Evolutionary conservation across 1,284 basidiomycete genomes (phyloP).

Genomic region (Puccinia horiana): DNA sequence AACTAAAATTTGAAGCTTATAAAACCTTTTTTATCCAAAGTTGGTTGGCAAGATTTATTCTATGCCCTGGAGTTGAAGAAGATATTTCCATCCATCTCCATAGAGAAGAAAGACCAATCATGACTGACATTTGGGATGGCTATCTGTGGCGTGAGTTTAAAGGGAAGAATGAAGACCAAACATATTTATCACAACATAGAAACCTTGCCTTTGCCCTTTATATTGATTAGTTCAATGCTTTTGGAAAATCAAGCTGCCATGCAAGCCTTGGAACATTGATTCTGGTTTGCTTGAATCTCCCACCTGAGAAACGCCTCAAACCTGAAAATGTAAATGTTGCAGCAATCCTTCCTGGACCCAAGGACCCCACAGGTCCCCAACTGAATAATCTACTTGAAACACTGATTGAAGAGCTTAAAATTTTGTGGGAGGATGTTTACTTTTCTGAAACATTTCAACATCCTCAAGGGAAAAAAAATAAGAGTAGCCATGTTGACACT

Average conservation of each 20-base stretch:
- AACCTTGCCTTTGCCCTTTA: conserved; percentile 22
- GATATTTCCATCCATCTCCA: conserved; percentile 9
- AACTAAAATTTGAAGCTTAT: conserved; percentile 16
- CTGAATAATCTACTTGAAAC: conserved; percentile 57
- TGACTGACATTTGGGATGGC: conserved; percentile 34
- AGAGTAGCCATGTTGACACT: neutral
- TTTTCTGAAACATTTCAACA: conserved; percentile 25
- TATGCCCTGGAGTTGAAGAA: conserved; percentile 21
- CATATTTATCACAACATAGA: conserved; percentile 13
- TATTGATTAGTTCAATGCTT: conserved; percentile 39
- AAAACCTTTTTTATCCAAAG: conserved; percentile 4
- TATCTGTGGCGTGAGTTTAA: neutral
- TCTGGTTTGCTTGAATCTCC: conserved; percentile 50
- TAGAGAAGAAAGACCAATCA: neutral
- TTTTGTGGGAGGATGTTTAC: conserved; percentile 53
- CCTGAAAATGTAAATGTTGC: conserved; percentile 60
- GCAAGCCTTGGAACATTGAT: conserved; percentile 15
- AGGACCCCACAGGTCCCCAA: conserved; percentile 50
- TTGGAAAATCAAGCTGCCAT: conserved; percentile 15
- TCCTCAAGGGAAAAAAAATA: conserved; percentile 5
- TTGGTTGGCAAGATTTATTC: conserved; percentile 11
- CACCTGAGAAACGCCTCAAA: conserved; percentile 56
- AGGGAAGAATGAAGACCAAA: neutral
- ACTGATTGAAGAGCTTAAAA: conserved; percentile 56
- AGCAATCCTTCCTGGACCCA: conserved; percentile 58